These are phyloP conservation scores for Biscogniauxia sp. DNA, from an alignment of 2,329 filamentous ascomycete species.

Conservation along the genomic window DNA sequence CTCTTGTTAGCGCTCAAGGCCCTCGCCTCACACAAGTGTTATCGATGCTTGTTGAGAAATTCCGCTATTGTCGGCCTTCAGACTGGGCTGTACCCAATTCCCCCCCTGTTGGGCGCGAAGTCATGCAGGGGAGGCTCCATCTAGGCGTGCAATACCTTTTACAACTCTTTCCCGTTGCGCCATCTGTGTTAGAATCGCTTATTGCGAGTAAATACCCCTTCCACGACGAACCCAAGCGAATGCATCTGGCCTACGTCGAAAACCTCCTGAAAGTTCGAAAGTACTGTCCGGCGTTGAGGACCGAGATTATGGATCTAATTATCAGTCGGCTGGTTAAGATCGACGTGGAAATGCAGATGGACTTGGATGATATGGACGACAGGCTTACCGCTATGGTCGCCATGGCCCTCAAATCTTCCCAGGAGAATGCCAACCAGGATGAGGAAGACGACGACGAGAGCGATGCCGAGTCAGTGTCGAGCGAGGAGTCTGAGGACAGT, in stretches of 20 bases:
- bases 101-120: constrained; percentile 58
- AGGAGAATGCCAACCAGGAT: constrained; percentile 50
- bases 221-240: constrained; percentile 70
- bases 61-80: constrained; percentile 53
- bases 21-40: constrained; percentile 73
- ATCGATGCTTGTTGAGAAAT: constrained; percentile 76
- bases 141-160: constrained; percentile 72
- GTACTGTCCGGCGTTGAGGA: constrained; percentile 74
- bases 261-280: constrained; percentile 76
- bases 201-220: constrained; percentile 71
- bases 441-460: constrained; percentile 55
- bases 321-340: constrained; percentile 88
- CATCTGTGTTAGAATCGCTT: constrained; percentile 65
- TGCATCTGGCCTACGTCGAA: constrained; percentile 84
- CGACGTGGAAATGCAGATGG: constrained; percentile 91
- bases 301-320: constrained; percentile 79
- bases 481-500: constrained; percentile 66
- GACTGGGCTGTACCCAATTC: constrained; percentile 51
- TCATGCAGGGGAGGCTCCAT: constrained; percentile 73
- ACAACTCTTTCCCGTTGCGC: constrained; percentile 76
- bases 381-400: constrained; percentile 75
- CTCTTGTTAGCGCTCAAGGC: constrained; percentile 78
- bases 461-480: constrained; percentile 69
- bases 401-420: constrained; percentile 44
- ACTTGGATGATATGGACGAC: constrained; percentile 90